Percentiles rank a stretch among this genome's conserved stretches.
Evolutionary conservation across 768 basidiomycete genomes (phyloP).

Genomic region (Kondoa malvinella): DNA sequence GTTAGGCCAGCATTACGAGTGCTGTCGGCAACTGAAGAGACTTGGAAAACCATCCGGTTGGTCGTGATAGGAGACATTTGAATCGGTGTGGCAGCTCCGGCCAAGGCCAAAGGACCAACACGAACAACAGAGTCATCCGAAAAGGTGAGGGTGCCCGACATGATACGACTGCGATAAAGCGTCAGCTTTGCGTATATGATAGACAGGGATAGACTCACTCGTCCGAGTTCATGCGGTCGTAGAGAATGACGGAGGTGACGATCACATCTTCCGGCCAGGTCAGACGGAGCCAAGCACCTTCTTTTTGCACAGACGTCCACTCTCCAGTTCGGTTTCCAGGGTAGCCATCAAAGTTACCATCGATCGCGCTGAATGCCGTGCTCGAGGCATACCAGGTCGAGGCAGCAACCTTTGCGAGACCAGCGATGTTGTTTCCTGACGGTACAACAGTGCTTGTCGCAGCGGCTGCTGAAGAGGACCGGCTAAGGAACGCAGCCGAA

Average conservation of each 20-base stretch:
- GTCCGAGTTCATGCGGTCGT: neutral
- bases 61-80: slow-evolving; percentile 14
- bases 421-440: slow-evolving; percentile 19
- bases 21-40: slow-evolving; percentile 7
- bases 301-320: slow-evolving; percentile 15
- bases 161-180: slow-evolving; percentile 5
- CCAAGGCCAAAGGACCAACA: slow-evolving; percentile 15
- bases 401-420: slow-evolving; percentile 1
- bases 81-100: slow-evolving; percentile 9
- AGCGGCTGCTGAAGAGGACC: too few relatives aligned
- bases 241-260: slow-evolving; percentile 16
- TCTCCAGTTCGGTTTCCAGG: slow-evolving; percentile 12
- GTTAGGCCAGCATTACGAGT: slow-evolving; percentile 17
- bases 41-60: slow-evolving; percentile 4
- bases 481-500: too few relatives aligned
- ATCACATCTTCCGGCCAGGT: slow-evolving; percentile 8
- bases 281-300: slow-evolving; percentile 14
- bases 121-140: slow-evolving; percentile 13
- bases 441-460: too few relatives aligned
- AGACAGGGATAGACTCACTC: slow-evolving; percentile 1
- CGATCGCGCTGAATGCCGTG: slow-evolving; percentile 11
- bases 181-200: neutral
- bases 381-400: slow-evolving; percentile 6
- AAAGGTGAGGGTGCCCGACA: slow-evolving; percentile 18
- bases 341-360: slow-evolving; percentile 19